Evolutionary conservation across 2,329 filamentous ascomycete genomes (phyloP).

Genomic region (Sclerotinia sclerotiorum): DNA sequence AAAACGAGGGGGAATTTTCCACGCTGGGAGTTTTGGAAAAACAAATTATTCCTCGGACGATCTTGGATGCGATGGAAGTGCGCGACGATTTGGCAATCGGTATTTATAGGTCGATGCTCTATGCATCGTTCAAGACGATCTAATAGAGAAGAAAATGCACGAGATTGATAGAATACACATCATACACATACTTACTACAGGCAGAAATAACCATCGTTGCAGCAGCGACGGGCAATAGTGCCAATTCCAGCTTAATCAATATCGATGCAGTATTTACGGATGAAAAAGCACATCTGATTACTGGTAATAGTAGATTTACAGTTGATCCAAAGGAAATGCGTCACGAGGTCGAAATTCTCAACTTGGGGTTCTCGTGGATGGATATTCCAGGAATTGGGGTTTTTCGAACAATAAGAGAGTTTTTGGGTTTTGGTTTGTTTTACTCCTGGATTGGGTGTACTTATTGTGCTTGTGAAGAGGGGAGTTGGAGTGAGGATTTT

Average conservation of each 20-base stretch:
- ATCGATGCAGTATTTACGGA: background rate
- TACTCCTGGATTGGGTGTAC: conserved; percentile 25
- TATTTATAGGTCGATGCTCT: conserved; percentile 31
- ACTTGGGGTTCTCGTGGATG: conserved; percentile 28
- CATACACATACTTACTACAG: conserved; percentile 20
- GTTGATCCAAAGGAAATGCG: background rate
- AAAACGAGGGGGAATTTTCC: background rate
- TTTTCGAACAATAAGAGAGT: conserved; percentile 31
- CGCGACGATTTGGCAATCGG: conserved; percentile 16
- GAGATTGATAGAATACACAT: conserved; percentile 24
- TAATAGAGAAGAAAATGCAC: conserved; percentile 14
- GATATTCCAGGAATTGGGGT: conserved; percentile 33
- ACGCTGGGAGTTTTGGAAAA: background rate
- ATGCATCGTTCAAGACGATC: conserved; percentile 29
- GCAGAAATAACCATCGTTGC: conserved; percentile 24
- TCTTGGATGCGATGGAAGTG: conserved; percentile 26
- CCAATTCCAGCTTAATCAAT: background rate
- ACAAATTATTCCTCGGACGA: conserved; percentile 12
- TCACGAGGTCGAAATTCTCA: background rate
- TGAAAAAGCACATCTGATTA: background rate
- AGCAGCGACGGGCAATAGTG: conserved; percentile 13
- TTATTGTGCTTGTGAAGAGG: conserved; percentile 33
- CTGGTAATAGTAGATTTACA: background rate
- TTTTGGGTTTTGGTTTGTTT: no score
- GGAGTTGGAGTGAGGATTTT: conserved; percentile 9